These are phyloP conservation scores for Tremellales sp. DNA, from an alignment of 1,284 basidiomycete species.

Conservation along the genomic window DNA sequence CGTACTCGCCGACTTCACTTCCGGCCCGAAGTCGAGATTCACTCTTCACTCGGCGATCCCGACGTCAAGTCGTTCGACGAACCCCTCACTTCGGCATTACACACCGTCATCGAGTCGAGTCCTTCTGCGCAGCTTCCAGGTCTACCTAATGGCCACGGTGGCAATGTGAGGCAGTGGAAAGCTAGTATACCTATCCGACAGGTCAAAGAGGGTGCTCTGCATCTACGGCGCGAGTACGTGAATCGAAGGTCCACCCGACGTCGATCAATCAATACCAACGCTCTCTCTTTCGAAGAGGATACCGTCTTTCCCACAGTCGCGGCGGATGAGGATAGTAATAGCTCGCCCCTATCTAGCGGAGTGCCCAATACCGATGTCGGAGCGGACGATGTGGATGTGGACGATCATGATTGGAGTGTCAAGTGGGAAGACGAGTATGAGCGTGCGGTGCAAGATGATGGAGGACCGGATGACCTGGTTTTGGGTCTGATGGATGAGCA, in stretches of 20 bases:
- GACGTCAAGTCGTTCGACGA: slow-evolving; percentile 63
- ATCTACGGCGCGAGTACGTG: slow-evolving; percentile 37
- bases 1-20: slow-evolving; percentile 62
- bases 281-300: slow-evolving; percentile 43
- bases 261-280: slow-evolving; percentile 10
- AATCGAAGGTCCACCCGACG: slow-evolving; percentile 19
- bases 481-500: slow-evolving; percentile 48
- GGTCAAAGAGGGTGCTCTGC: slow-evolving; percentile 39
- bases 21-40: slow-evolving; percentile 63
- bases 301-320: slow-evolving; percentile 25
- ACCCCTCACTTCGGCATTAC: slow-evolving; percentile 67
- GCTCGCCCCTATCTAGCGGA: not conserved
- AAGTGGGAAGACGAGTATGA: slow-evolving; percentile 46
- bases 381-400: slow-evolving; percentile 1
- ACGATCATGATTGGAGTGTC: slow-evolving; percentile 27
- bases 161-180: slow-evolving; percentile 40
- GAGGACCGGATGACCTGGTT: slow-evolving; percentile 44
- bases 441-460: slow-evolving; percentile 44
- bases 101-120: slow-evolving; percentile 58
- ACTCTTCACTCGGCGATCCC: not conserved
- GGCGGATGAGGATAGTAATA: slow-evolving; percentile 2
- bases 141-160: slow-evolving; percentile 57
- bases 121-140: slow-evolving; percentile 61
- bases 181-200: slow-evolving; percentile 40
- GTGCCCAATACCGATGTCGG: not conserved